Evolutionary conservation across 2,329 filamentous ascomycete genomes (phyloP).

Genomic region (Monilinia laxa): DNA sequence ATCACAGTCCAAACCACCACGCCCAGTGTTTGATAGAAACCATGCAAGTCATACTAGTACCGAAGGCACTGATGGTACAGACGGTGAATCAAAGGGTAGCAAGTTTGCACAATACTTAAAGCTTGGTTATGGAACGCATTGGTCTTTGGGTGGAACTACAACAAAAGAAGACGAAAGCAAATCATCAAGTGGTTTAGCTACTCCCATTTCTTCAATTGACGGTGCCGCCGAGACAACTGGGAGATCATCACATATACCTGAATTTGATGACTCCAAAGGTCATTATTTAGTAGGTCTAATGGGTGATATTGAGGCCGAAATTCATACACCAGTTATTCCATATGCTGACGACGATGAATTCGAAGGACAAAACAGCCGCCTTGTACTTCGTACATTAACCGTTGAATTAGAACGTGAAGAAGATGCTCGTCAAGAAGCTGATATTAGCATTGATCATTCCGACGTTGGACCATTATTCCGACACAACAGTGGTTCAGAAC

Average conservation of each 20-base stretch:
- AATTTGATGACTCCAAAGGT: constrained; percentile 40
- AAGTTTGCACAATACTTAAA: constrained; percentile 65
- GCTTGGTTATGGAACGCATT: constrained; percentile 66
- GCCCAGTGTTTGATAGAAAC: constrained; percentile 26
- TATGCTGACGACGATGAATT: constrained; percentile 20
- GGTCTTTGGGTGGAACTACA: constrained; percentile 48
- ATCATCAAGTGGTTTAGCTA: not conserved
- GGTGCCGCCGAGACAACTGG: constrained; percentile 8
- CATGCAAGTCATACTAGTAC: constrained; percentile 28
- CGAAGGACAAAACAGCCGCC: constrained; percentile 51
- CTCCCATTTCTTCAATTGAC: constrained; percentile 1
- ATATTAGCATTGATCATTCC: constrained; percentile 48
- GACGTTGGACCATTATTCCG: constrained; percentile 24
- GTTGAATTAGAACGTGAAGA: constrained; percentile 57
- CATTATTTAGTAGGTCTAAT: constrained; percentile 68
- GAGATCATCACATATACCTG: constrained; percentile 5
- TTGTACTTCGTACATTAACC: constrained; percentile 63
- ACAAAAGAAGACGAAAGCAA: constrained; percentile 24
- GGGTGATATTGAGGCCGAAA: constrained; percentile 58
- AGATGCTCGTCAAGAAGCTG: constrained; percentile 45
- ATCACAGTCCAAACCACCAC: not conserved
- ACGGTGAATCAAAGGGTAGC: constrained; percentile 32
- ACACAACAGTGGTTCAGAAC: constrained; percentile 31
- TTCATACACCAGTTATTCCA: constrained; percentile 21
- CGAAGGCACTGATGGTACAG: constrained; percentile 24